Conservation (phyloP, 1,139 yeast genomes). For the Casaregolazyma lundiana region DNA sequence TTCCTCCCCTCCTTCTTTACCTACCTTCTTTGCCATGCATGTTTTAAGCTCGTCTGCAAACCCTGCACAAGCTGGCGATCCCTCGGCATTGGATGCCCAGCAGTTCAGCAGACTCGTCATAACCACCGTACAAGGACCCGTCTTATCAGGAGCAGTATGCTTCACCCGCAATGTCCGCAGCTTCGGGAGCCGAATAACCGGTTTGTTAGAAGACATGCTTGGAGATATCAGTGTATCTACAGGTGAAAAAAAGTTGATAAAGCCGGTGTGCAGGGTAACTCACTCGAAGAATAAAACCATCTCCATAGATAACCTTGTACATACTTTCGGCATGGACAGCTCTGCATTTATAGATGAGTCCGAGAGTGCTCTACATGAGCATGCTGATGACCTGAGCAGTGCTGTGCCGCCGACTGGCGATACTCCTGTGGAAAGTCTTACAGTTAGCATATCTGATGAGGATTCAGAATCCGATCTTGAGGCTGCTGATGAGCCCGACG, state of each 20-base stretch:
- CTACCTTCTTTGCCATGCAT: conserved; percentile 45
- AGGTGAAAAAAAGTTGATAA: too few relatives aligned
- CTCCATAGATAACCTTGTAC: conserved; percentile 1
- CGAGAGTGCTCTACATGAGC: background rate
- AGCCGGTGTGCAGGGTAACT: too few relatives aligned
- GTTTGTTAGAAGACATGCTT: conserved; percentile 25
- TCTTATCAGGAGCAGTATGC: conserved; percentile 56
- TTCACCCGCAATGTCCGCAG: conserved; percentile 71
- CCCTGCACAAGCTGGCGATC: conserved; percentile 57
- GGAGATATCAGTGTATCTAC: too few relatives aligned
- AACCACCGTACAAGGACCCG: conserved; percentile 68
- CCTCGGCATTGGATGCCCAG: conserved; percentile 96
- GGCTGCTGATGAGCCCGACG: conserved; percentile 7
- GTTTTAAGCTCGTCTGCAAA: conserved; percentile 55
- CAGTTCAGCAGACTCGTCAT: conserved; percentile 87
- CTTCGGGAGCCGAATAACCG: conserved; percentile 57
- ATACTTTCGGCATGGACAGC: background rate
- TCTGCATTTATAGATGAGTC: background rate
- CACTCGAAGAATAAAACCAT: too few relatives aligned
- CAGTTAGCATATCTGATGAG: background rate
- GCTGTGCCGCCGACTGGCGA: background rate
- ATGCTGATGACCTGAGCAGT: background rate
- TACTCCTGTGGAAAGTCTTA: background rate
- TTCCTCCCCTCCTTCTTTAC: conserved; percentile 10
- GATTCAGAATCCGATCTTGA: conserved; percentile 11